Evolutionary conservation across 2,329 filamentous ascomycete genomes (phyloP).

Genomic region (Aspergillus terreus): DNA sequence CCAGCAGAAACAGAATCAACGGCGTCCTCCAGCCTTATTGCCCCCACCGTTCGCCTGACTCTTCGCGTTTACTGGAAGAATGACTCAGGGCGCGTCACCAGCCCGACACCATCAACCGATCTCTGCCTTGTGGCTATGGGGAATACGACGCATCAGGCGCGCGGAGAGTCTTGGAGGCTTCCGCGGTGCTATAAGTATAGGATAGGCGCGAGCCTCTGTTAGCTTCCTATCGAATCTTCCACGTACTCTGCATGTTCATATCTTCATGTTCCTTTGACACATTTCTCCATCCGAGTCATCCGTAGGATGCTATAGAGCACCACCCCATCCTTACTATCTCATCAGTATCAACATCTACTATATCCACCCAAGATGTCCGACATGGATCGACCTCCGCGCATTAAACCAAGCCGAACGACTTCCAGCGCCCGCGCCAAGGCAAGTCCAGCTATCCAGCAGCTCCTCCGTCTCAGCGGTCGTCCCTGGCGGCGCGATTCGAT

Average conservation of each 20-base stretch:
- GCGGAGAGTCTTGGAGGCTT: slow-evolving; percentile 1
- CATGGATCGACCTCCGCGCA: background rate
- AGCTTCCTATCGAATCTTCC: background rate
- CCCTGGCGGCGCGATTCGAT: slow-evolving; percentile 15
- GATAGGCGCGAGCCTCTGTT: background rate
- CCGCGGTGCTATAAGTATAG: slow-evolving; percentile 6
- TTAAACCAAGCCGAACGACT: slow-evolving; percentile 7
- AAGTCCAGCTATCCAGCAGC: slow-evolving; percentile 6
- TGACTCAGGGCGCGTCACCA: slow-evolving; percentile 15
- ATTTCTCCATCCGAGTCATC: too few relatives aligned
- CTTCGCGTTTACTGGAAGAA: slow-evolving; percentile 4
- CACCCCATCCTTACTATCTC: background rate
- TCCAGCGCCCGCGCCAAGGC: slow-evolving; percentile 6
- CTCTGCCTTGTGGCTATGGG: slow-evolving; percentile 17
- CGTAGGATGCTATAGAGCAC: too few relatives aligned
- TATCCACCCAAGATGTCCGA: background rate
- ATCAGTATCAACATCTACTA: background rate
- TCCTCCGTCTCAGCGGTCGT: slow-evolving; percentile 7
- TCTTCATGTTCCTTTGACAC: too few relatives aligned
- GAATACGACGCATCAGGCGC: slow-evolving; percentile 11
- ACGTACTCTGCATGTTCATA: background rate
- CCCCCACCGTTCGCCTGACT: slow-evolving; percentile 15
- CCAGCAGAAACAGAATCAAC: background rate
- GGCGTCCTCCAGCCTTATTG: slow-evolving; percentile 4
- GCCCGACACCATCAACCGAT: slow-evolving; percentile 3